Base-by-base conservation (phyloP, 2,329 filamentous ascomycete genomes). In the Rhytidhysteron rufulum region DNA sequence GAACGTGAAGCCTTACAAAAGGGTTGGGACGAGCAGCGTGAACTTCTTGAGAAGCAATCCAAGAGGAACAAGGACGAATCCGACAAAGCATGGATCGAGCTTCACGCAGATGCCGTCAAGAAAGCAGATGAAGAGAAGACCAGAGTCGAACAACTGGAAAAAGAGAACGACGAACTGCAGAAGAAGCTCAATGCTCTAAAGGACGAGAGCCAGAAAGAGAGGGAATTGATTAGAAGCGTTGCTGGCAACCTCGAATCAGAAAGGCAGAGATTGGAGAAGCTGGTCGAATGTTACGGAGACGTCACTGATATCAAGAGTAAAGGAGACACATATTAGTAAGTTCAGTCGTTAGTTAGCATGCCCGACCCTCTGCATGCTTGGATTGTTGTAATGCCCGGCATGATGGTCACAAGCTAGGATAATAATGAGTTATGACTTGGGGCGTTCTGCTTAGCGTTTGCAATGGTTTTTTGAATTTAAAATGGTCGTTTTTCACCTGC, bases 21-120 rank as follows among this genome's bases (percentile, higher is more conserved):
- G 55, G 72, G 71, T 36, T 66, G 74, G 46, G 70, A 75, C 35
- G 74, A 76, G 56, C 73, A 73, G 45, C 74, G 71, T 41, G 67
- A 73, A 45, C 63, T 74, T 8, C 34, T 64, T 8, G 57, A 58
- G 15, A 40, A 53, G 5, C 58, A 65, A 42, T 49, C 62, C 39
- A 58, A 57, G 41, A 56, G 59, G 46, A 61, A 55, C 37, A 66
- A 59, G 41, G 63, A 77, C 61, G 62, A 72, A 55, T 54, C 72
- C 56, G 53, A 71, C 57, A 65, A 66, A 55, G 60, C 59, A 47
- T 66, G 70, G 71, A 67, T 67, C 57, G 69, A 60, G 35, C 52
- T 62, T 19, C 62, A 68, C 39, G 53, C 54, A 15, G 62, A 63
- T 29, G 55, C 61, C 4, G 59, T 55, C 24, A 53, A 51, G 33